Percentiles rank a stretch among this genome's conserved stretches.
These are phyloP conservation scores for Dictyostelium brefeldianum DNA, from an alignment of 78 protist genomes.

Conservation along the genomic window DNA sequence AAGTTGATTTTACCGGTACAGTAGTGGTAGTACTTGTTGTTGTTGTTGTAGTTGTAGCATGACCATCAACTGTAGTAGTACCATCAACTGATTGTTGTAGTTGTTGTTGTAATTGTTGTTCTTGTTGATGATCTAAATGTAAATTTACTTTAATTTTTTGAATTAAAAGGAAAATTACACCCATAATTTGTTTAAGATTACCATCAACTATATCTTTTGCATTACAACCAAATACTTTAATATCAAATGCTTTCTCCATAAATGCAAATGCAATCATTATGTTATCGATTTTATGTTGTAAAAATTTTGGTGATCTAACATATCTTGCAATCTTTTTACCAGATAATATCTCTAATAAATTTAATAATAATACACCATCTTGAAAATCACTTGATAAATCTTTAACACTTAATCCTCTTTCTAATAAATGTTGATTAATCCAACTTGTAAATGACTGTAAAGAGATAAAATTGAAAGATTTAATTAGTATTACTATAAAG, in stretches of 20 bases:
- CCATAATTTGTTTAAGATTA: constrained; percentile 78
- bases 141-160: constrained; percentile 55
- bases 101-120: background rate
- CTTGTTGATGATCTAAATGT: constrained; percentile 45
- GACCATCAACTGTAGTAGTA: background rate
- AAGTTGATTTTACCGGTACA: background rate
- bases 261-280: constrained; percentile 57
- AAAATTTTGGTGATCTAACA: constrained; percentile 66
- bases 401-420: constrained; percentile 51
- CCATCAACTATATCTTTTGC: constrained; percentile 83
- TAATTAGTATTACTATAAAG: no score
- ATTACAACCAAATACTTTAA: constrained; percentile 59
- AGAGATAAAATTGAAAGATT: background rate
- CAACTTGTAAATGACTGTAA: constrained; percentile 74
- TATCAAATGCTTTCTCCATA: constrained; percentile 68
- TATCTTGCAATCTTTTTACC: constrained; percentile 76
- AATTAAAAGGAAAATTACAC: constrained; percentile 75
- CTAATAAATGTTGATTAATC: constrained; percentile 78
- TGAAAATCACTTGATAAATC: constrained; percentile 60
- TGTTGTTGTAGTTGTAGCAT: background rate
- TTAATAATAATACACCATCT: constrained; percentile 80
- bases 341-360: constrained; percentile 79
- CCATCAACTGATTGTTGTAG: background rate
- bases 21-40: background rate
- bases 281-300: constrained; percentile 83